These are phyloP conservation scores for Cerrena zonata DNA, from an alignment of 1,284 basidiomycete genomes.

Conservation along the genomic window DNA sequence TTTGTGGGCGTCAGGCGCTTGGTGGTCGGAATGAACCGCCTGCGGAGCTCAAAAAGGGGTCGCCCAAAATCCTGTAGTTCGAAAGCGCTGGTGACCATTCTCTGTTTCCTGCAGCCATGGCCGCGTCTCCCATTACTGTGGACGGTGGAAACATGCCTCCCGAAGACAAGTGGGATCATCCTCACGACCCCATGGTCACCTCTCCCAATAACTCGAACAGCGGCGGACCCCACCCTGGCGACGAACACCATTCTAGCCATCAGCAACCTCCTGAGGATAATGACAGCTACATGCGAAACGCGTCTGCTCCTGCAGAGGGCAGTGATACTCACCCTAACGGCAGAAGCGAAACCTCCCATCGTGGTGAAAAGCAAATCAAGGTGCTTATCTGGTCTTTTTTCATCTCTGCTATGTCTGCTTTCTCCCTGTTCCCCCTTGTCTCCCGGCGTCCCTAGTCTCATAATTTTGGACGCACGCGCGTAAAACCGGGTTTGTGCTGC, in stretches of 20 bases:
- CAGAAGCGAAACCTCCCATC: constrained; percentile 37
- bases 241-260: constrained; percentile 15
- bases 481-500: constrained; percentile 1
- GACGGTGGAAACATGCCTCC: constrained; percentile 27
- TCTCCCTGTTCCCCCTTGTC: constrained; percentile 21
- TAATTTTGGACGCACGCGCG: constrained; percentile 18
- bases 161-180: constrained; percentile 44
- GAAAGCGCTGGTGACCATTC: not conserved
- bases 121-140: constrained; percentile 41
- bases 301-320: constrained; percentile 2
- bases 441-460: constrained; percentile 24
- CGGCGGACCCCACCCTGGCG: constrained; percentile 31
- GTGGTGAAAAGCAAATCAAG: constrained; percentile 80
- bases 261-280: constrained; percentile 15
- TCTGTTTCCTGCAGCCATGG: constrained; percentile 33
- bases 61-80: not conserved
- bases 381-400: constrained; percentile 72
- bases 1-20: not conserved
- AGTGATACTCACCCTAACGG: constrained; percentile 11
- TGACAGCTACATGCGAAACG: constrained; percentile 3
- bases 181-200: constrained; percentile 35
- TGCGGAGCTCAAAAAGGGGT: not conserved
- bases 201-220: constrained; percentile 41
- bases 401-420: constrained; percentile 27
- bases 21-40: too few species aligned